Percentiles rank a stretch among this genome's conserved stretches.
Conservation (phyloP, 2,329 filamentous ascomycete species). For the Sarocladiaceae sp. region DNA sequence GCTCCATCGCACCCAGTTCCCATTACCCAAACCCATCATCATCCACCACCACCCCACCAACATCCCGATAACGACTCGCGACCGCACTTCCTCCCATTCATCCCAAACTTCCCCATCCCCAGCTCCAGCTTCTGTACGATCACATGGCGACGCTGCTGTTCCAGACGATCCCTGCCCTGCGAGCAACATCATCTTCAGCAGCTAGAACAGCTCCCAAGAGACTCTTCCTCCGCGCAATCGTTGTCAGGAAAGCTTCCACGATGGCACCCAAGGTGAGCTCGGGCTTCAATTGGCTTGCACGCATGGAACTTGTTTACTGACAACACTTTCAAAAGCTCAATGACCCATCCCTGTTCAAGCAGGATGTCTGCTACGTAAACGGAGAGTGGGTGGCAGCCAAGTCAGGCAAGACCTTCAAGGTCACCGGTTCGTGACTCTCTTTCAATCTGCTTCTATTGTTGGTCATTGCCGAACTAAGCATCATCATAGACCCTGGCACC, state of each 20-base stretch:
- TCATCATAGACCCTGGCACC: conserved; percentile 68
- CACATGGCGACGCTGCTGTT: conserved; percentile 1
- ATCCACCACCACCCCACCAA: too few relatives aligned
- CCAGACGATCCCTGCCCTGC: not conserved
- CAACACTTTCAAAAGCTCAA: conserved; percentile 53
- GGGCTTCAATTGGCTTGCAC: not conserved
- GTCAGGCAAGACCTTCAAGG: conserved; percentile 89
- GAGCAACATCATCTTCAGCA: not conserved
- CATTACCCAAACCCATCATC: too few relatives aligned
- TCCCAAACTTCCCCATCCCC: too few relatives aligned
- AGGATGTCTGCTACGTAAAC: conserved; percentile 79
- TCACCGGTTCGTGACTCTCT: conserved; percentile 51
- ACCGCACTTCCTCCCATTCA: too few relatives aligned
- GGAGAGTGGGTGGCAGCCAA: conserved; percentile 85
- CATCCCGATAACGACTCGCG: too few relatives aligned
- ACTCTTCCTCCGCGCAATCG: conserved; percentile 10
- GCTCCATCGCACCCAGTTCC: too few relatives aligned
- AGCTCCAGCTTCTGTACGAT: too few relatives aligned
- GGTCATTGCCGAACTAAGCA: not conserved
- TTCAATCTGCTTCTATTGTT: not conserved
- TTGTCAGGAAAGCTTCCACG: conserved; percentile 38
- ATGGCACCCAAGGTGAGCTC: conserved; percentile 40
- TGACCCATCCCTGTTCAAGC: conserved; percentile 79
- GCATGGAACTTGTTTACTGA: not conserved
- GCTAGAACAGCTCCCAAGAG: not conserved